Evolutionary conservation across 148 eudicot genomes (phyloP), one percentile per base, ranked within the genome.

Genomic region (Rhododendron henanense): DNA sequence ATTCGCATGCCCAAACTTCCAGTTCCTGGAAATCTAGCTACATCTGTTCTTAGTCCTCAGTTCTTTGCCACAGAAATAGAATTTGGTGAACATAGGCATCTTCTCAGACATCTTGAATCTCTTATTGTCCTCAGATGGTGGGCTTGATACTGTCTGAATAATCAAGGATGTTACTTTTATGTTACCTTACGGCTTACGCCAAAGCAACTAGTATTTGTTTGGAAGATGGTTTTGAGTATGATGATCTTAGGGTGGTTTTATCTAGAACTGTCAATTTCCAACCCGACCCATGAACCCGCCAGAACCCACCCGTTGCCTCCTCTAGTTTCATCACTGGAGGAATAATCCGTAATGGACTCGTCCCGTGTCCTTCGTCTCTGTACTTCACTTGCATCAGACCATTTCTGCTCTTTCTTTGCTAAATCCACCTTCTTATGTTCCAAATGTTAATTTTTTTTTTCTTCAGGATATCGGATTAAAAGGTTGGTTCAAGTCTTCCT

Each of bases 401-500:
- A 3, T 39, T 76, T 23, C 11, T 74, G 25, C n/a, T 45, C 21
- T 41, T 45, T 77, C 14, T 59, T 33, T 7, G 16, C 15, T 28
- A 2, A 3, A 10, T 47, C 33, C 10, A 31, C 11, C 51, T 65
- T 31, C n/a, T 44, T 10, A 45, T 65, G 57, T 47, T 63, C 0
- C 15, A 67, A 18, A 4, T 45, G 73, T 23, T 7, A 18, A 15
- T 10, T 69, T 69, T 67, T 51, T 50, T 41, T 18, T 4, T 18
- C 0, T 88, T 47, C 91, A 90, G 91, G 90, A 57, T 31, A 45
- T 74, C n/a, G 57, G 84, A n/a, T 81, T 76, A 11, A 73, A 63
- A 86, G 86, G 92, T 35, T 86, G 91, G 89, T 67, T 90, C 35
- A 88, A 83, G 31, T 82, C 88, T 23, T 89, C 82, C 6, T 74